Conservation (phyloP, 495 filamentous ascomycete genomes). For the Neurospora hispaniola region DNA sequence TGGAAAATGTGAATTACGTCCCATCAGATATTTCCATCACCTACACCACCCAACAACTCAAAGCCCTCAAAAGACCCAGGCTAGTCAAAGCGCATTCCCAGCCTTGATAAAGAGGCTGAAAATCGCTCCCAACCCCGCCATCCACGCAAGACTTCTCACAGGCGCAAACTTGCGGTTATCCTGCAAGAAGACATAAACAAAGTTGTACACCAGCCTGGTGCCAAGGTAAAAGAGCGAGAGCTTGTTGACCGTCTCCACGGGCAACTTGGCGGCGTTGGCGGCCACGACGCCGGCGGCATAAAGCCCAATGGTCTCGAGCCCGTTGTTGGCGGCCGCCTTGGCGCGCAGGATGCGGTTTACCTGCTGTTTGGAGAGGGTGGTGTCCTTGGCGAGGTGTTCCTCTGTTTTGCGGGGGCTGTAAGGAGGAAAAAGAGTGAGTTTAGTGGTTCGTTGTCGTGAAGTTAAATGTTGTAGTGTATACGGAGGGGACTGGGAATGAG, state of each 20-base stretch:
- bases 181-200: not conserved
- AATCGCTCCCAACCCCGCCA: slow-evolving; percentile 19
- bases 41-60: not conserved
- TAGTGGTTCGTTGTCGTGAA: not conserved
- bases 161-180: slow-evolving; percentile 12
- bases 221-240: slow-evolving; percentile 32
- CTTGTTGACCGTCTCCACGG: slow-evolving; percentile 25
- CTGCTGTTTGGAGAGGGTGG: slow-evolving; percentile 26
- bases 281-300: slow-evolving; percentile 41
- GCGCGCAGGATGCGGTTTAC: slow-evolving; percentile 33
- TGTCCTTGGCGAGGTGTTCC: slow-evolving; percentile 25
- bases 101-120: slow-evolving; percentile 34
- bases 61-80: not conserved
- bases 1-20: not conserved
- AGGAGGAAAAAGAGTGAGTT: not conserved
- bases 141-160: slow-evolving; percentile 30
- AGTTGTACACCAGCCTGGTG: slow-evolving; percentile 34
- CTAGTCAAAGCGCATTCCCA: slow-evolving; percentile 11
- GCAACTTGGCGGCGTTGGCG: slow-evolving; percentile 32
- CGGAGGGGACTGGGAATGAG: not conserved
- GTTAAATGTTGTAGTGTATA: not conserved
- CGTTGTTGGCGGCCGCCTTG: slow-evolving; percentile 36
- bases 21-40: not conserved
- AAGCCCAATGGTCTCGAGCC: slow-evolving; percentile 38
- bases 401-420: slow-evolving; percentile 18